Evolutionary conservation across 1,284 basidiomycete genomes (phyloP), one percentile per base, ranked within the genome.

Genomic region (Moesziomyces antarcticus): DNA sequence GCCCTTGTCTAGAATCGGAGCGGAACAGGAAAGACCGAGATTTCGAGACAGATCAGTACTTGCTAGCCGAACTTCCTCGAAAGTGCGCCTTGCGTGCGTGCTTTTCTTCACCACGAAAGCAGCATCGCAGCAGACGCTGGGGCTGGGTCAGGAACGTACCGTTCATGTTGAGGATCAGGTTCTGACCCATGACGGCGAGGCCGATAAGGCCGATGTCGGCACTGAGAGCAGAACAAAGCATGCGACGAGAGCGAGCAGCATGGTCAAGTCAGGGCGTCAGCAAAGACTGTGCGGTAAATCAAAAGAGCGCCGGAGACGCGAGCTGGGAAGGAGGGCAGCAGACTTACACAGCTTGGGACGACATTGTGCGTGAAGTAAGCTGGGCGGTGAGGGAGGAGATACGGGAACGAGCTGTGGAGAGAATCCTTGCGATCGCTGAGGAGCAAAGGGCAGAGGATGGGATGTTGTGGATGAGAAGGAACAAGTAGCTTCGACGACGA

Each of bases 1-100:
- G 55, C 97, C 97, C 88, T 99, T 98, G 89, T 98, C 96, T 82
- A 63, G 35, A 37, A 37, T 58, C 24, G 22, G 3, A 27, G 42
- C 33, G 33, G 10, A 42, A n/a, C 8, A 5, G 37, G 27, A 35
- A 43, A n/a, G 22, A 41, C 18, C 16, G 14, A n/a, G 47, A 24
- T 30, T 30, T 9, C 27, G 27, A 10, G 27, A 10, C 27, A 30
- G 27, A 30, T 30, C 27, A 30, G 27, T 30, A 30, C 10, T 30
- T 30, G 27, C 27, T 10, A 10, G 27, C 27, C 27, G 10, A 30
- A 30, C 7, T 30, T 10, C 8, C 27, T 30, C 27, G 8, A 30
- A 6, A 30, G 27, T 30, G 27, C 27, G 27, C 10, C 27, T 30
- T 30, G 27, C 27, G 3, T 30, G 27, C 27, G 27, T 30, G 27